Evolutionary conservation across 1,139 yeast species (phyloP).

Genomic region (Suhomyces panamericanus): DNA sequence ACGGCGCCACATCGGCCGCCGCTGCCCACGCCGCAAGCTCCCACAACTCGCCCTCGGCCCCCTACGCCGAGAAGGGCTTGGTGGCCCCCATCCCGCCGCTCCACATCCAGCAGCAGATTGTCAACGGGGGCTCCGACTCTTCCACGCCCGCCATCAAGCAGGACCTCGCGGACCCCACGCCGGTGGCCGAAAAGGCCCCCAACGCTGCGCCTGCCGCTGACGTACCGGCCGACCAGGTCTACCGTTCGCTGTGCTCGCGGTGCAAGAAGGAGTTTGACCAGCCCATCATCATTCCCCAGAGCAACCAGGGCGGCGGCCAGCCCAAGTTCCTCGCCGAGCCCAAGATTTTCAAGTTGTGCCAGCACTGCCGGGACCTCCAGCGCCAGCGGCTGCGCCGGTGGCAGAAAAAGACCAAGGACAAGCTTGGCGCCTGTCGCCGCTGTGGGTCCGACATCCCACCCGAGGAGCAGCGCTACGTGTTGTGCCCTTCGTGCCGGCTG

Average conservation of each 20-base stretch:
- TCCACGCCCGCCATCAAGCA: slow-evolving; percentile 11
- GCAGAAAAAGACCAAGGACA: slow-evolving; percentile 62
- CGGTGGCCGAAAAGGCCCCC: slow-evolving; percentile 13
- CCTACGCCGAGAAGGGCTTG: slow-evolving; percentile 24
- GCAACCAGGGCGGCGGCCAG: slow-evolving; percentile 18
- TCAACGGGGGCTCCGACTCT: slow-evolving; percentile 19
- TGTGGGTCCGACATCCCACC: slow-evolving; percentile 58
- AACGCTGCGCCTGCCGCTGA: slow-evolving; percentile 8
- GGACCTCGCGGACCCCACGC: slow-evolving; percentile 17
- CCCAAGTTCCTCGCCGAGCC: slow-evolving; percentile 41
- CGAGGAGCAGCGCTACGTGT: slow-evolving; percentile 52
- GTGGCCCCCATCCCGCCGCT: slow-evolving; percentile 49
- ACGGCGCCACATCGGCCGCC: too few relatives aligned
- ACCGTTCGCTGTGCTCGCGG: slow-evolving; percentile 44
- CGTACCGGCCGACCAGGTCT: slow-evolving; percentile 15
- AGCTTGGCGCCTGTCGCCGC: slow-evolving; percentile 62
- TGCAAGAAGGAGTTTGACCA: slow-evolving; percentile 61
- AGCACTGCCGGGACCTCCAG: slow-evolving; percentile 64
- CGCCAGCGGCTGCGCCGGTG: slow-evolving; percentile 62
- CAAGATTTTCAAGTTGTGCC: slow-evolving; percentile 56
- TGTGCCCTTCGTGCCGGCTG: slow-evolving; percentile 61
- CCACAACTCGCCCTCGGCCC: slow-evolving; percentile 12
- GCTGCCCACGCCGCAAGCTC: slow-evolving; percentile 1
- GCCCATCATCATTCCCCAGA: slow-evolving; percentile 41
- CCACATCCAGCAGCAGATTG: slow-evolving; percentile 46